These are phyloP conservation scores for Geotrichum bryndzae DNA, from an alignment of 1,139 yeast species.

Conservation along the genomic window DNA sequence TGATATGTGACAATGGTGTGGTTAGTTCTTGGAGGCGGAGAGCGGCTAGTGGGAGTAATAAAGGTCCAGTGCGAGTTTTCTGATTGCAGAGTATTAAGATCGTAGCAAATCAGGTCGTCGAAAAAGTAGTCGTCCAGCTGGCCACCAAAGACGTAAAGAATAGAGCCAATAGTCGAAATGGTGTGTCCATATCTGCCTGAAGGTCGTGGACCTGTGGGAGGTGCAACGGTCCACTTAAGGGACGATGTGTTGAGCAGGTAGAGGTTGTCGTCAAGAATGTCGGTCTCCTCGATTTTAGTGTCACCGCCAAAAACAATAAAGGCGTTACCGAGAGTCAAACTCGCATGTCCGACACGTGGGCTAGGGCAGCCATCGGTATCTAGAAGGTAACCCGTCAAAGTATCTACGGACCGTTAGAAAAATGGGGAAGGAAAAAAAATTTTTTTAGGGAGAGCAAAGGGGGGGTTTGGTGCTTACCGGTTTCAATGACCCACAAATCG, in stretches of 20 bases:
- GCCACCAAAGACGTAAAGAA: slow-evolving; percentile 88
- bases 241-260: slow-evolving; percentile 88
- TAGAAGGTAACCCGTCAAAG: slow-evolving; percentile 53
- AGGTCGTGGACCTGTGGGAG: slow-evolving; percentile 77
- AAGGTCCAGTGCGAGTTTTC: slow-evolving; percentile 81
- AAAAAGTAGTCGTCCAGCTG: slow-evolving; percentile 85
- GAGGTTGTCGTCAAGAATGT: slow-evolving; percentile 79
- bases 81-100: slow-evolving; percentile 78
- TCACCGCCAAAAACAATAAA: slow-evolving; percentile 96
- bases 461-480: slow-evolving; percentile 22
- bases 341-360: slow-evolving; percentile 94
- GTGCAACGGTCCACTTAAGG: slow-evolving; percentile 83
- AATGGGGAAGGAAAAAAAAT: slow-evolving; percentile 6
- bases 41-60: slow-evolving; percentile 46
- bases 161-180: slow-evolving; percentile 59
- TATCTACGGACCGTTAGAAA: slow-evolving; percentile 22
- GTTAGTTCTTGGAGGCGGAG: slow-evolving; percentile 81
- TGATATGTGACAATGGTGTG: slow-evolving; percentile 83
- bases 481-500: slow-evolving; percentile 72
- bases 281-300: slow-evolving; percentile 71
- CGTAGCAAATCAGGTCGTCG: slow-evolving; percentile 80
- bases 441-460: too few species aligned
- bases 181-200: slow-evolving; percentile 94
- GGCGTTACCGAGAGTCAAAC: slow-evolving; percentile 90
- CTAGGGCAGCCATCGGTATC: slow-evolving; percentile 76